Conservation (phyloP, 164 flowering plant genomes). For the Kalanchoe fedtschenkoi region DNA sequence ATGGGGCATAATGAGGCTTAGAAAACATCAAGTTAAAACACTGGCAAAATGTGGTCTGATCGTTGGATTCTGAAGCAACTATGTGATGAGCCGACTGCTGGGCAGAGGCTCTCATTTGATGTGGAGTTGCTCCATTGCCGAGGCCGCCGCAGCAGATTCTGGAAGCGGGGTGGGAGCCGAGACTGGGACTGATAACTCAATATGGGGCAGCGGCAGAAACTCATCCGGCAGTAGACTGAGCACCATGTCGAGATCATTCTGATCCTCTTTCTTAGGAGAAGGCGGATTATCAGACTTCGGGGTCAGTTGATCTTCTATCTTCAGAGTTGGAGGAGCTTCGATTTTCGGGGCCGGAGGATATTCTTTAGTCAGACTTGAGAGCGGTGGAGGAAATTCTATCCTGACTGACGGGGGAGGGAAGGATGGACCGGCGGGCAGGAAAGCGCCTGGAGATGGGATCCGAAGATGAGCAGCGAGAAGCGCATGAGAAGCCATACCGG, state of each 20-base stretch:
- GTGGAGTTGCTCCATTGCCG: neutral
- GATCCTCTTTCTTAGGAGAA: neutral
- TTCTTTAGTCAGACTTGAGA: neutral
- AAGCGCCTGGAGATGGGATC: neutral
- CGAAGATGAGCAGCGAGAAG: neutral
- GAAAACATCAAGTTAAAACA: too few species aligned
- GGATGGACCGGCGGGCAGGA: neutral
- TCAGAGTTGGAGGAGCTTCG: neutral
- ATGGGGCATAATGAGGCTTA: too few species aligned
- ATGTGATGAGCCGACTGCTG: neutral
- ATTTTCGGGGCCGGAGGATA: neutral
- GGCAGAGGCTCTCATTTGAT: neutral
- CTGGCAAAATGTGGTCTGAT: too few species aligned
- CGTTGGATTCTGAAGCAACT: too few species aligned
- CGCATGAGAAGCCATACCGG: neutral
- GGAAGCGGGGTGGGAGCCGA: neutral
- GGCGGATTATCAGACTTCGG: neutral
- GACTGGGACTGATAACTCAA: neutral
- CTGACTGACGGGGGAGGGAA: neutral
- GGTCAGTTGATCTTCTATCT: neutral
- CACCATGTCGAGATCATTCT: neutral
- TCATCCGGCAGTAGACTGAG: neutral
- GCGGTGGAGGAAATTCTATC: constrained; percentile 1
- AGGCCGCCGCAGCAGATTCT: neutral
- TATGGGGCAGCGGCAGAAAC: neutral